Conservation (phyloP, 768 basidiomycete genomes). For the Vararia minispora region DNA sequence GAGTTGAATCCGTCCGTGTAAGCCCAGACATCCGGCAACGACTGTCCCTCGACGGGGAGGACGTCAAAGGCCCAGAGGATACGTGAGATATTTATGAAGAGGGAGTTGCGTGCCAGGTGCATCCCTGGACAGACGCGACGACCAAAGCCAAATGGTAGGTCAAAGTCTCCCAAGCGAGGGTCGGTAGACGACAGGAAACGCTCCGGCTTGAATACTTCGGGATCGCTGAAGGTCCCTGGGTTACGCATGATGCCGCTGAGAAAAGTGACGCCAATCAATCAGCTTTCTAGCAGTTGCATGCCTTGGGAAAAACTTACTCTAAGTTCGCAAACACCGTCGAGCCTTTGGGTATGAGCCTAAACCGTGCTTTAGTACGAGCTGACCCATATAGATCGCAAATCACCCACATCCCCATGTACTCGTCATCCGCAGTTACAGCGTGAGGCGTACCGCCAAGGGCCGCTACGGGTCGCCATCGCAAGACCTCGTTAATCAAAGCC, state of each 20-base stretch:
- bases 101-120: slow-evolving; percentile 12
- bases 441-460: slow-evolving; percentile 7
- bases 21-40: background rate
- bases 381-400: background rate
- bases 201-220: slow-evolving; percentile 15
- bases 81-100: slow-evolving; percentile 11
- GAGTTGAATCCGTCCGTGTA: slow-evolving; percentile 3
- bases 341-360: slow-evolving; percentile 15
- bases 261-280: background rate
- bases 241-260: slow-evolving; percentile 17
- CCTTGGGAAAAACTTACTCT: slow-evolving; percentile 9
- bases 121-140: slow-evolving; percentile 14
- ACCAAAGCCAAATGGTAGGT: slow-evolving; percentile 10
- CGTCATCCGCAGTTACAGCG: slow-evolving; percentile 12
- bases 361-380: background rate
- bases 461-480: slow-evolving; percentile 4
- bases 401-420: slow-evolving; percentile 11
- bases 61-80: slow-evolving; percentile 13
- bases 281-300: background rate
- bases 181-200: slow-evolving; percentile 7
- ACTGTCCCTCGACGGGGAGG: background rate
- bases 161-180: slow-evolving; percentile 2
- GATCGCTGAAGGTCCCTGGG: slow-evolving; percentile 13
- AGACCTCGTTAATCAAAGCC: slow-evolving; percentile 9
- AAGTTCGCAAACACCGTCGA: slow-evolving; percentile 15